Conservation (phyloP, 129 eudicot species). For the Tanacetum coccineum region DNA sequence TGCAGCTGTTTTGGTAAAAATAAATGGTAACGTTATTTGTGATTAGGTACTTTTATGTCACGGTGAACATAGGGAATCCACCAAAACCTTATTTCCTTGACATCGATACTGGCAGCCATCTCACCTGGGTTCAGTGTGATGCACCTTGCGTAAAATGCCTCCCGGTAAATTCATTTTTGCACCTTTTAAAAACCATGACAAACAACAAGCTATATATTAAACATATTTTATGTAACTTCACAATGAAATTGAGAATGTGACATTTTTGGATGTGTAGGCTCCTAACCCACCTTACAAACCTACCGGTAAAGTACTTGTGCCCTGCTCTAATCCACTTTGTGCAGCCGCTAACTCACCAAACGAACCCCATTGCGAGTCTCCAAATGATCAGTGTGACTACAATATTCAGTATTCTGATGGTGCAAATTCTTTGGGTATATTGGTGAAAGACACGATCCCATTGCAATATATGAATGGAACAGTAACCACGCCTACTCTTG, state of each 20-base stretch:
- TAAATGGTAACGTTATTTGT: background rate
- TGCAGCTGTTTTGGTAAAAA: too few species aligned
- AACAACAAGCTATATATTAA: too few species aligned
- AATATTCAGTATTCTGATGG: constrained; percentile 58
- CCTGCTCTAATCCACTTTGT: constrained; percentile 62
- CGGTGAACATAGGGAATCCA: constrained; percentile 58
- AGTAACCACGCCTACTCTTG: constrained; percentile 36
- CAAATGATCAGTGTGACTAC: constrained; percentile 78
- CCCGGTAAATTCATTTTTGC: constrained; percentile 37
- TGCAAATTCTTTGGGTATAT: constrained; percentile 64
- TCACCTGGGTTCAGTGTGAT: constrained; percentile 83
- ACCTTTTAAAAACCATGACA: too few species aligned
- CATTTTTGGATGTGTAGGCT: constrained; percentile 41
- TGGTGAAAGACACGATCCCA: constrained; percentile 53
- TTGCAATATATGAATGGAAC: constrained; percentile 51
- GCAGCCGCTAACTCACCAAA: constrained; percentile 41
- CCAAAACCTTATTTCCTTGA: constrained; percentile 66
- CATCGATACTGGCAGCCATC: constrained; percentile 76
- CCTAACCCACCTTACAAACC: constrained; percentile 81
- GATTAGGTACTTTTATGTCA: constrained; percentile 54
- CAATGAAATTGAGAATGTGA: too few species aligned
- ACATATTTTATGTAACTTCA: too few species aligned
- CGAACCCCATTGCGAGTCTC: constrained; percentile 32
- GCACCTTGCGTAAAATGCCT: constrained; percentile 51
- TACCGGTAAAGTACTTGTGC: constrained; percentile 31